Conservation (phyloP, 1,284 basidiomycete genomes). For the Blastosporella zonata region DNA sequence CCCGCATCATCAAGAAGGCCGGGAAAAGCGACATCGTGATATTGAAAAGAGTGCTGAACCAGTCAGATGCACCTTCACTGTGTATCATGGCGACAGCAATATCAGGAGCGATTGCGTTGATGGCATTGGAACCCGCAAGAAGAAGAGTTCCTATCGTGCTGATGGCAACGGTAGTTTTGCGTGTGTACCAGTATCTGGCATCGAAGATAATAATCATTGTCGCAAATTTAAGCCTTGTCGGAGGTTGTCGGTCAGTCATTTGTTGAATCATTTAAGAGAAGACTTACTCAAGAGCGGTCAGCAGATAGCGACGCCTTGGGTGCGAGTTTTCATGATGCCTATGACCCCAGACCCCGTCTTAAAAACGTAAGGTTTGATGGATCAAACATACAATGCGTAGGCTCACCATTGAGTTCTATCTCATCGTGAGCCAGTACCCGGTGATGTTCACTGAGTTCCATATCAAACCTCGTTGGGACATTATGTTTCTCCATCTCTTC, state of each 20-base stretch:
- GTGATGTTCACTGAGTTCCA: slow-evolving; percentile 21
- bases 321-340: slow-evolving; percentile 22
- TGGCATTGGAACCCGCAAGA: slow-evolving; percentile 11
- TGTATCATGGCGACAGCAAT: slow-evolving; percentile 4
- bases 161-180: slow-evolving; percentile 27
- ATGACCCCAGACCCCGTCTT: slow-evolving; percentile 24
- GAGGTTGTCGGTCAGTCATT: background rate
- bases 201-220: slow-evolving; percentile 16
- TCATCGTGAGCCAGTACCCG: slow-evolving; percentile 18
- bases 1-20: slow-evolving; percentile 24
- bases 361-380: background rate
- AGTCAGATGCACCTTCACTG: slow-evolving; percentile 6
- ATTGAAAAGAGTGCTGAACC: slow-evolving; percentile 9
- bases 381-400: background rate
- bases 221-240: slow-evolving; percentile 3
- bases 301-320: slow-evolving; percentile 20
- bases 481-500: slow-evolving; percentile 2
- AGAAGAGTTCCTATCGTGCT: slow-evolving; percentile 24
- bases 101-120: slow-evolving; percentile 10
- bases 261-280: background rate
- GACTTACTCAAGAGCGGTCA: slow-evolving; percentile 19
- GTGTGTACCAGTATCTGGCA: slow-evolving; percentile 29
- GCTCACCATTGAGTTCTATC: slow-evolving; percentile 22
- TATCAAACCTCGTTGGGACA: slow-evolving; percentile 19
- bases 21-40: slow-evolving; percentile 9